These are phyloP conservation scores for Claviceps sorghi DNA, from an alignment of 2,329 filamentous ascomycete genomes.

Conservation along the genomic window DNA sequence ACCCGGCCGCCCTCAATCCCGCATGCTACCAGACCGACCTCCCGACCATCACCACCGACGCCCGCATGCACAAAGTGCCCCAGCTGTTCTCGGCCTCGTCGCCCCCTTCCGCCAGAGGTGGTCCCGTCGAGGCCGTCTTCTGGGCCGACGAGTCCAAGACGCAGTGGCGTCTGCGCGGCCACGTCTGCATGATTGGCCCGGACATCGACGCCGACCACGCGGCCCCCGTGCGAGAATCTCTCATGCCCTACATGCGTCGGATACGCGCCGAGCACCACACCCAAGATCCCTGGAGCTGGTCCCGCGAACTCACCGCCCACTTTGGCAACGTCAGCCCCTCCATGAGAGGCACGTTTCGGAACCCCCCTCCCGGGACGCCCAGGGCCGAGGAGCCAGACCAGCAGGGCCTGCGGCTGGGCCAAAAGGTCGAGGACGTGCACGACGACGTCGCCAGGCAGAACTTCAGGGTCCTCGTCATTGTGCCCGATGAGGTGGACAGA, in stretches of 20 bases:
- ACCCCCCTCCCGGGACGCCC: constrained; percentile 52
- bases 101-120: constrained; percentile 40
- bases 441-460: constrained; percentile 58
- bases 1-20: constrained; percentile 59
- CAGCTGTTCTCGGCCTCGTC: constrained; percentile 46
- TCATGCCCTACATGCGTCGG: constrained; percentile 48
- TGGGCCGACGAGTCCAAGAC: constrained; percentile 58
- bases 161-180: constrained; percentile 76
- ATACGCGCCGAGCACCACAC: constrained; percentile 5
- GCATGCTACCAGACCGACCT: constrained; percentile 57
- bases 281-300: constrained; percentile 55
- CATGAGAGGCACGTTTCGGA: constrained; percentile 65
- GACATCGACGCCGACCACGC: constrained; percentile 39
- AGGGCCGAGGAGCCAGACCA: constrained; percentile 33
- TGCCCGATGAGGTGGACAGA: constrained; percentile 62
- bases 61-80: constrained; percentile 67
- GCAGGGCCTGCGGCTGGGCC: constrained; percentile 32
- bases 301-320: constrained; percentile 64
- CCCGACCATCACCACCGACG: constrained; percentile 74
- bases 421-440: constrained; percentile 55
- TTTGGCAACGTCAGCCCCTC: constrained; percentile 78
- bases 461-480: constrained; percentile 72
- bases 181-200: constrained; percentile 57
- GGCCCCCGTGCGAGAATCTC: constrained; percentile 40
- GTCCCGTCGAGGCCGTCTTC: constrained; percentile 66